Percentiles rank a stretch among this genome's conserved stretches.
Evolutionary conservation across 306 rosid genomes (phyloP).

Genomic region (Pachyrhizus erosus): DNA sequence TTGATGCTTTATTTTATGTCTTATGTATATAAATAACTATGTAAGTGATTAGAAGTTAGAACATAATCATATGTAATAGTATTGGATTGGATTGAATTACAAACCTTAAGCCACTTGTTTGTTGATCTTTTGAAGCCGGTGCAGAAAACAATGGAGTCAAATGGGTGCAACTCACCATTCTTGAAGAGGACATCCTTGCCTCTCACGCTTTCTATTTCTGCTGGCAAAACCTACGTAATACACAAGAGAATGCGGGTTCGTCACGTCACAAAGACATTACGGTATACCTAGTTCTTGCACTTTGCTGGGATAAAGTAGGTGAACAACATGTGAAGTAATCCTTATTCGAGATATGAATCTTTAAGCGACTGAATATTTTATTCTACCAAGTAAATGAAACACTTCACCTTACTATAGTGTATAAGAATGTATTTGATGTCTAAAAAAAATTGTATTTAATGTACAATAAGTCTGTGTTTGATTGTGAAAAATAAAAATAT

Average conservation of each 20-base stretch:
- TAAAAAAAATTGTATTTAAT: too few species aligned
- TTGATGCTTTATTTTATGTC: too few species aligned
- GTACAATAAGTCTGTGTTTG: too few species aligned
- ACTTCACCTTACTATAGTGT: not conserved
- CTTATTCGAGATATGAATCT: not conserved
- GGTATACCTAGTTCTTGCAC: not conserved
- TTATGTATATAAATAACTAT: too few species aligned
- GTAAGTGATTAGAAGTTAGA: too few species aligned
- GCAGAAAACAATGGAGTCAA: constrained; percentile 72
- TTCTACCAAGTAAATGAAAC: not conserved
- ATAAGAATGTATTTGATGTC: not conserved
- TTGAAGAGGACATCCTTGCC: constrained; percentile 55
- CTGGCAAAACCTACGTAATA: constrained; percentile 52
- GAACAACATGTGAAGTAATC: not conserved
- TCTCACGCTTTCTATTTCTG: constrained; percentile 55
- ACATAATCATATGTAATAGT: not conserved
- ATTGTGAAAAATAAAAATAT: too few species aligned
- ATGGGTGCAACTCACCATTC: constrained; percentile 52
- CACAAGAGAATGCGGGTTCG: not conserved
- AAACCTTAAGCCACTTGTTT: constrained; percentile 75
- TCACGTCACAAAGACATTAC: constrained; percentile 4
- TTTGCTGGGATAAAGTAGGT: not conserved
- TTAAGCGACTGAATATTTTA: not conserved
- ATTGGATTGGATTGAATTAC: not conserved
- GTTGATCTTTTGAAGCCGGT: constrained; percentile 82